These are phyloP conservation scores for Aphanoascus verrucosus DNA, from an alignment of 2,329 filamentous ascomycete genomes.

Conservation along the genomic window DNA sequence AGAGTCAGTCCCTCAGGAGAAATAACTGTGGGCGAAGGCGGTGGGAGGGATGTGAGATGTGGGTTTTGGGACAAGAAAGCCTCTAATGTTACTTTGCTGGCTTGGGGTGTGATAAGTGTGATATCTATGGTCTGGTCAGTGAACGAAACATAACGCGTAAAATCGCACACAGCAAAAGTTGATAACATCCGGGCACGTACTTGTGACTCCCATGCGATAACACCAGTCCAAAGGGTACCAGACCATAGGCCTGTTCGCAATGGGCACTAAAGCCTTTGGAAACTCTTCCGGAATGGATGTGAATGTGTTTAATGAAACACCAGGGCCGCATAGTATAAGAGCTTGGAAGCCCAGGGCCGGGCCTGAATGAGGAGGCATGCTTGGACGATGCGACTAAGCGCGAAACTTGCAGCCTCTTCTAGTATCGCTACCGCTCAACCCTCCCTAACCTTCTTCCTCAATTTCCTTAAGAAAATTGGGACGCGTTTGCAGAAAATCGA, in stretches of 20 bases:
- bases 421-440: background rate
- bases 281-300: constrained; percentile 40
- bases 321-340: constrained; percentile 40
- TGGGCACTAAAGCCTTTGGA: constrained; percentile 40
- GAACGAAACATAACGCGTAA: background rate
- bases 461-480: background rate
- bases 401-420: background rate
- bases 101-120: constrained; percentile 39
- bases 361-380: constrained; percentile 10
- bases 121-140: constrained; percentile 28
- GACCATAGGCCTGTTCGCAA: constrained; percentile 42
- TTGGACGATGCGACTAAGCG: background rate
- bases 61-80: constrained; percentile 41
- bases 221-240: constrained; percentile 42
- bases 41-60: constrained; percentile 40
- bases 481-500: background rate
- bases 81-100: constrained; percentile 35
- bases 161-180: no score
- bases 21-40: constrained; percentile 54
- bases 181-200: constrained; percentile 22
- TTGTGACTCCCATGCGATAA: constrained; percentile 40
- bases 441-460: background rate
- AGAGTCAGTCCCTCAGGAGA: constrained; percentile 66
- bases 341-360: constrained; percentile 35
- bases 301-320: constrained; percentile 41